Conservation (phyloP, 2,329 filamentous ascomycete species). For the Colletotrichum horii region DNA sequence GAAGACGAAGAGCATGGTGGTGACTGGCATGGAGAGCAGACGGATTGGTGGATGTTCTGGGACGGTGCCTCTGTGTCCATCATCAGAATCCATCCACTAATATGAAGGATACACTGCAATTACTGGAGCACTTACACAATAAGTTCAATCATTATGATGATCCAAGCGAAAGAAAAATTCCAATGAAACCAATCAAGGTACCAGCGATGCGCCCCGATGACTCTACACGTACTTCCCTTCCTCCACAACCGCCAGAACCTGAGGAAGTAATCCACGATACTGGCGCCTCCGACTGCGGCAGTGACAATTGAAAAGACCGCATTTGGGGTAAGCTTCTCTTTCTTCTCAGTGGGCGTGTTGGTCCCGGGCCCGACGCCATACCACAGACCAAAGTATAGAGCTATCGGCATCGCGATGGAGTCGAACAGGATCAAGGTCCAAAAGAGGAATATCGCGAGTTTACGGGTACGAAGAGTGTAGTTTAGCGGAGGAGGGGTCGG, state of each 20-base stretch:
- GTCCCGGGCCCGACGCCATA: conserved; percentile 46
- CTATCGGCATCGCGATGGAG: conserved; percentile 61
- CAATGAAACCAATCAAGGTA: conserved; percentile 63
- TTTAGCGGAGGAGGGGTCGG: conserved; percentile 20
- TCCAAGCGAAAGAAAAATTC: conserved; percentile 59
- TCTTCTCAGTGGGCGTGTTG: conserved; percentile 37
- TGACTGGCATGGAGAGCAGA: conserved; percentile 55
- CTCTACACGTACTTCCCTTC: conserved; percentile 56
- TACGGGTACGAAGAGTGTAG: conserved; percentile 36
- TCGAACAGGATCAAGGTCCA: conserved; percentile 65
- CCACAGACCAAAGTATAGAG: conserved; percentile 66
- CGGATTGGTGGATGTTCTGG: conserved; percentile 42
- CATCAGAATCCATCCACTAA: neutral
- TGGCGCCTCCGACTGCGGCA: conserved; percentile 54
- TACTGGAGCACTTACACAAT: conserved; percentile 41
- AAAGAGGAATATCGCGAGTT: conserved; percentile 61
- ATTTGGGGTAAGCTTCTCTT: conserved; percentile 25
- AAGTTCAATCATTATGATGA: conserved; percentile 61
- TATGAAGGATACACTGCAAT: neutral
- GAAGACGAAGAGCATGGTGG: conserved; percentile 57
- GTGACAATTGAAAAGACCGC: conserved; percentile 59
- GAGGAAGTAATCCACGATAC: conserved; percentile 58
- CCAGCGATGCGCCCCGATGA: conserved; percentile 33
- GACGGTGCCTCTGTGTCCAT: conserved; percentile 19
- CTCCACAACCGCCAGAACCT: conserved; percentile 57